Evolutionary conservation across 2,329 filamentous ascomycete genomes (phyloP).

Genomic region (Ciborinia camelliae): DNA sequence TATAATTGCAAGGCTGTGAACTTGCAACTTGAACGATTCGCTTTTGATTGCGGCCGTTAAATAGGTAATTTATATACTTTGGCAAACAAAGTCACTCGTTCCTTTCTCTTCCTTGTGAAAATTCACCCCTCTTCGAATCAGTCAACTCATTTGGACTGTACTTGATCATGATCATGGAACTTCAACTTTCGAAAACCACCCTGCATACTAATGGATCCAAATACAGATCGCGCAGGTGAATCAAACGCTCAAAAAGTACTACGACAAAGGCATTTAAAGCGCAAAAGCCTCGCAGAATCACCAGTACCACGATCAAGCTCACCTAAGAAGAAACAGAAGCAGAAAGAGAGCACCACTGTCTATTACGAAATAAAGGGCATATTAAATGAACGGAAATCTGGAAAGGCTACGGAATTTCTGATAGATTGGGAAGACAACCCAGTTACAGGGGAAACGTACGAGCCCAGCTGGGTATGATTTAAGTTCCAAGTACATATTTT

Average conservation of each 20-base stretch:
- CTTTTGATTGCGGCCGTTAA: too few relatives aligned
- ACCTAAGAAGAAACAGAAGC: background rate
- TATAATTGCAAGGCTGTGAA: background rate
- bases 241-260: background rate
- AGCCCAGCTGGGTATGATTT: slow-evolving; percentile 51
- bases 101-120: background rate
- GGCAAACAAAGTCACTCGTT: background rate
- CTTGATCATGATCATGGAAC: slow-evolving; percentile 19
- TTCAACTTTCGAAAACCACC: background rate
- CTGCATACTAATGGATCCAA: slow-evolving; percentile 17
- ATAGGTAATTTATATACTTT: background rate
- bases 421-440: slow-evolving; percentile 56
- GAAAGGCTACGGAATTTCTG: slow-evolving; percentile 42
- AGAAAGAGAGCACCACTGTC: background rate
- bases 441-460: slow-evolving; percentile 46
- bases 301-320: background rate
- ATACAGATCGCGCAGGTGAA: slow-evolving; percentile 12
- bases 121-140: background rate
- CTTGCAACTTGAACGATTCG: too few relatives aligned
- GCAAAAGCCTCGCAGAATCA: background rate
- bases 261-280: slow-evolving; percentile 11
- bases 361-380: slow-evolving; percentile 22
- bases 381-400: slow-evolving; percentile 21
- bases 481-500: background rate
- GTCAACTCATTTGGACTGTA: too few relatives aligned